phyloP scores from a whole-genome alignment of 116 monocot genomes.

The Dioscorea cayenensis region DNA sequence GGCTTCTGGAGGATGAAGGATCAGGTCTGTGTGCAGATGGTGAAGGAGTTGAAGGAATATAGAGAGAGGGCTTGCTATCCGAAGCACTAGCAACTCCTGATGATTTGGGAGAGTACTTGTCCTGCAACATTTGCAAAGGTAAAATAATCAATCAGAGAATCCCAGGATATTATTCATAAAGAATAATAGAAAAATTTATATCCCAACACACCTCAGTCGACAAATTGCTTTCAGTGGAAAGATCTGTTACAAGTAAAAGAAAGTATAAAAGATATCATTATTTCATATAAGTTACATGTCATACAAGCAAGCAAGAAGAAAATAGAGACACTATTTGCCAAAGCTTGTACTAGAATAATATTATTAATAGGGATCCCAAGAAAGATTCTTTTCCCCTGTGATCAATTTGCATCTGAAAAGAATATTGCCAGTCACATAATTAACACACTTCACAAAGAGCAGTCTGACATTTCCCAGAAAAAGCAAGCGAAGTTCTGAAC shows the following conservation, averaged over 20 bases:
- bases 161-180: background rate
- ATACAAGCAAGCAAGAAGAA: no score
- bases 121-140: constrained; percentile 8
- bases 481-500: no score
- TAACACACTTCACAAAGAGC: no score
- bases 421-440: no score
- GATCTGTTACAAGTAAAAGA: constrained; percentile 13
- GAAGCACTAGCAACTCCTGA: constrained; percentile 4
- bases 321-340: no score
- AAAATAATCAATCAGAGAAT: background rate
- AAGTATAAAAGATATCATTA: background rate
- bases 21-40: constrained; percentile 11
- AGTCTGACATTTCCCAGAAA: no score
- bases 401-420: no score
- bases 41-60: constrained; percentile 10
- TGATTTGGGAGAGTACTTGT: constrained; percentile 12
- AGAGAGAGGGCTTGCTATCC: constrained; percentile 7
- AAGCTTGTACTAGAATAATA: no score
- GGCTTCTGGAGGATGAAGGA: constrained; percentile 32
- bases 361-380: no score
- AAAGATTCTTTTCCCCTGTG: no score
- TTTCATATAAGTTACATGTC: no score
- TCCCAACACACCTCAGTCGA: constrained; percentile 30
- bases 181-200: background rate
- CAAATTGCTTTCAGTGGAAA: constrained; percentile 12